Conservation (phyloP, 1,284 basidiomycete genomes). For the Ustilago esculenta region DNA sequence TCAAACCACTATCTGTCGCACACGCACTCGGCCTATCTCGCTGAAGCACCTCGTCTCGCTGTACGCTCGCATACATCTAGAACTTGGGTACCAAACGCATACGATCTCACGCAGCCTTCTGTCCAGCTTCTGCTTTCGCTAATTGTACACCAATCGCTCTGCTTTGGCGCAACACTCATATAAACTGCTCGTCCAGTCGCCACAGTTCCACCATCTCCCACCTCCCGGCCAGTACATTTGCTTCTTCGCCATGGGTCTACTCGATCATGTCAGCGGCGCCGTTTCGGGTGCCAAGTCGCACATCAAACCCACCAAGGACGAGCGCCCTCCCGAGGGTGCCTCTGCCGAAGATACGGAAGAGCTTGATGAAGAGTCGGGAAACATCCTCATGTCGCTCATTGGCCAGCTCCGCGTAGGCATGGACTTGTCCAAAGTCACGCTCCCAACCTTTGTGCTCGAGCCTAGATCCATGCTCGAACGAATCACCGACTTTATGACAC, state of each 20-base stretch:
- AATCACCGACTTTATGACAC: conserved; percentile 92
- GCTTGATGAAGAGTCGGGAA: conserved; percentile 68
- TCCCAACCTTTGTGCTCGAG: conserved; percentile 66
- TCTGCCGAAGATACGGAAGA: conserved; percentile 66
- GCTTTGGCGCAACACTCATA: no score
- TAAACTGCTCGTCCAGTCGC: no score
- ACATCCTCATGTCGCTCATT: conserved; percentile 72
- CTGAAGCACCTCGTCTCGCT: no score
- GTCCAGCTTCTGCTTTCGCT: no score
- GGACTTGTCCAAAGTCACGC: conserved; percentile 91
- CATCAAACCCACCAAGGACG: conserved; percentile 58
- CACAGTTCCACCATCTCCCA: no score
- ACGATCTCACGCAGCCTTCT: no score
- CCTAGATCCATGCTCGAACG: conserved; percentile 66
- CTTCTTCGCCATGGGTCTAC: conserved; percentile 62
- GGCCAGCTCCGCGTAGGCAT: conserved; percentile 89
- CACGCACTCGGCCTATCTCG: no score
- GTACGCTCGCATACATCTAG: no score
- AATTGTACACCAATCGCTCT: no score
- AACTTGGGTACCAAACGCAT: no score
- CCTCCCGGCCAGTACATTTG: no score
- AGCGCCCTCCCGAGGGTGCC: conserved; percentile 63
- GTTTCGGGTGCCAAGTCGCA: conserved; percentile 53
- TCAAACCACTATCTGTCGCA: no score
- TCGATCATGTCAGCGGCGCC: conserved; percentile 60